phyloP scores from a whole-genome alignment of 495 filamentous ascomycete genomes.

The Mytilinidion resinicola region DNA sequence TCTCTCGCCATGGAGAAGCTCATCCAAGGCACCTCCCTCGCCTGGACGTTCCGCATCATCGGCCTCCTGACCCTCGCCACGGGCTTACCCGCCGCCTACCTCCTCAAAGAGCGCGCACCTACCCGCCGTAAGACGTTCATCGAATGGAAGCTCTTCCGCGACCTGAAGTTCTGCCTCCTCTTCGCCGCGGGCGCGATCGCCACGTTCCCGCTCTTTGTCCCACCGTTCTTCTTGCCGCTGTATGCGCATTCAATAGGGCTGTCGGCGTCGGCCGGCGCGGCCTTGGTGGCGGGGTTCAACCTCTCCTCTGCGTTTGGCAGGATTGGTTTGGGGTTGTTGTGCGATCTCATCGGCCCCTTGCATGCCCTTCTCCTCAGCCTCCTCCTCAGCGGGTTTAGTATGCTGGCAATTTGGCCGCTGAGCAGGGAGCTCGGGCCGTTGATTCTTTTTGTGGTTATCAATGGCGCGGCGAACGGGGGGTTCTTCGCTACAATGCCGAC shows the following conservation, averaged over 20 bases:
- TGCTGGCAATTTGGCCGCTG: conserved; percentile 50
- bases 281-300: conserved; percentile 50
- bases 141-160: conserved; percentile 48
- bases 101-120: conserved; percentile 48
- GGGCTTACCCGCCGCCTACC: conserved; percentile 50
- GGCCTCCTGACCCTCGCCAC: conserved; percentile 42
- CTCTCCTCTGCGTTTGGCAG: conserved; percentile 47
- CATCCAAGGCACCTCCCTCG: conserved; percentile 40
- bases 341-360: conserved; percentile 44
- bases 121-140: conserved; percentile 40
- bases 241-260: conserved; percentile 42
- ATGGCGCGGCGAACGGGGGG: conserved; percentile 48
- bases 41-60: conserved; percentile 49
- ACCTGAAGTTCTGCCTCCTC: conserved; percentile 44
- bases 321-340: conserved; percentile 43
- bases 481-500: conserved; percentile 57
- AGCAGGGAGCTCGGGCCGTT: conserved; percentile 46
- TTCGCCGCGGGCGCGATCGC: conserved; percentile 50
- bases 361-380: conserved; percentile 44
- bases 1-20: conserved; percentile 44
- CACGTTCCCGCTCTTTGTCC: conserved; percentile 54
- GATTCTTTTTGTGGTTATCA: conserved; percentile 46
- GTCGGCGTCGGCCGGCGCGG: conserved; percentile 43
- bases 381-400: conserved; percentile 46
- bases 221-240: conserved; percentile 52